Percentiles rank a stretch among this genome's conserved stretches.
Evolutionary conservation across 2,329 filamentous ascomycete species (phyloP).

Genomic region (Ophiognomonia clavigignenti-juglandacearum): DNA sequence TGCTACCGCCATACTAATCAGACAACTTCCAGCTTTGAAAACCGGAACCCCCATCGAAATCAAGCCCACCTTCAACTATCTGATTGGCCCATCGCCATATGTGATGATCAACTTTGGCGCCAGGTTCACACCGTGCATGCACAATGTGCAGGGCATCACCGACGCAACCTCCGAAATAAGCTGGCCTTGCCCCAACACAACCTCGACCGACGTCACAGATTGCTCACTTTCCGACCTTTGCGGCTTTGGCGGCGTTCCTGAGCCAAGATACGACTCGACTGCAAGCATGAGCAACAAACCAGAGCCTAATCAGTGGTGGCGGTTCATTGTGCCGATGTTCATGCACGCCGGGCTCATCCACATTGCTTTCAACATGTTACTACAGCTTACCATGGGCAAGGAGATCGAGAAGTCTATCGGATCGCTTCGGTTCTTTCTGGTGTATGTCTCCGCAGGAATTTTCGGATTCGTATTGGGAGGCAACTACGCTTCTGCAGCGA

Average conservation of each 20-base stretch:
- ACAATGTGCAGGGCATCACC: slow-evolving; percentile 66
- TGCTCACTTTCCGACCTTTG: slow-evolving; percentile 79
- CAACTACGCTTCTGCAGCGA: slow-evolving; percentile 79
- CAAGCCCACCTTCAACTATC: slow-evolving; percentile 85
- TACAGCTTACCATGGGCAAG: slow-evolving; percentile 82
- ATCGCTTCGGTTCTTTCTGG: slow-evolving; percentile 77
- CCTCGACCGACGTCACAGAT: slow-evolving; percentile 45
- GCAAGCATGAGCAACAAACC: slow-evolving; percentile 44
- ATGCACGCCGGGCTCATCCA: slow-evolving; percentile 91
- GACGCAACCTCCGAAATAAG: slow-evolving; percentile 40
- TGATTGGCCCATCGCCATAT: slow-evolving; percentile 91
- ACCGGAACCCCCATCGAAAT: slow-evolving; percentile 77
- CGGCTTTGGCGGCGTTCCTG: slow-evolving; percentile 72
- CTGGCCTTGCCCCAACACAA: slow-evolving; percentile 82
- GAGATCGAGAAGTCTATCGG: slow-evolving; percentile 94
- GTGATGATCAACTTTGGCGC: slow-evolving; percentile 97
- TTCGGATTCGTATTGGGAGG: slow-evolving; percentile 94
- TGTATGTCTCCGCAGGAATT: slow-evolving; percentile 88
- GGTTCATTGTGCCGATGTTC: slow-evolving; percentile 95
- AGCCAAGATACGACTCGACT: slow-evolving; percentile 52
- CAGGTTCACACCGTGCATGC: slow-evolving; percentile 92
- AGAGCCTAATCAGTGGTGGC: slow-evolving; percentile 89
- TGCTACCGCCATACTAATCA: slow-evolving; percentile 12
- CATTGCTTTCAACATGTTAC: slow-evolving; percentile 90
- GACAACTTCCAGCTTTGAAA: slow-evolving; percentile 50